Percentiles rank a stretch among this genome's conserved stretches.
These are phyloP conservation scores for Pleurozium schreberi DNA, from an alignment of 225 moss, liverwort and hornwort species.

Conservation along the genomic window DNA sequence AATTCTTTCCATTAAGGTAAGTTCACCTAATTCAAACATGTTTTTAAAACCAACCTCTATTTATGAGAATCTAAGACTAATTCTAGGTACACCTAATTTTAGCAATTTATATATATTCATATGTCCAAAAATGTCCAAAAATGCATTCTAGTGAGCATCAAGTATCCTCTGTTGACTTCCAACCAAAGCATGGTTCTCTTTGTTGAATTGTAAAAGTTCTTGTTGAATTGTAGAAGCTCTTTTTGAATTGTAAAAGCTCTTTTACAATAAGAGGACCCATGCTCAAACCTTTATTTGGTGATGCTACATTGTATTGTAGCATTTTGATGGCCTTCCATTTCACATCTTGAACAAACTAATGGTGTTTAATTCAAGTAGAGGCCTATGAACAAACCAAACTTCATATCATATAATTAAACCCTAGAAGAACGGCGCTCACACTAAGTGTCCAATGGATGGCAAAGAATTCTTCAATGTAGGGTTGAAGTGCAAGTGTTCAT, in stretches of 20 bases:
- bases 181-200: too few species aligned
- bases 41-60: neutral
- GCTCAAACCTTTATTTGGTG: neutral
- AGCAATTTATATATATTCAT: too few species aligned
- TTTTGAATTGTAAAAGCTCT: too few species aligned
- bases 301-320: neutral
- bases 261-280: neutral
- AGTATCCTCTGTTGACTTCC: neutral
- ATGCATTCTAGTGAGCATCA: too few species aligned
- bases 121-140: neutral
- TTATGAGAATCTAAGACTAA: rapidly evolving
- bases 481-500: too few species aligned
- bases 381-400: neutral
- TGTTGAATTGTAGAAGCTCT: too few species aligned
- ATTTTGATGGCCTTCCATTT: neutral
- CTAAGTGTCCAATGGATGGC: too few species aligned
- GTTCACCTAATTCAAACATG: neutral
- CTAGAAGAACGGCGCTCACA: neutral
- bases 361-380: neutral
- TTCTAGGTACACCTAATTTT: neutral
- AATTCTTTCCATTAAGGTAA: neutral
- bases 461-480: too few species aligned
- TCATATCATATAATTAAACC: neutral
- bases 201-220: too few species aligned
- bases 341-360: neutral